Conservation (phyloP, 768 basidiomycete species). For the Leccinellum luteum region DNA sequence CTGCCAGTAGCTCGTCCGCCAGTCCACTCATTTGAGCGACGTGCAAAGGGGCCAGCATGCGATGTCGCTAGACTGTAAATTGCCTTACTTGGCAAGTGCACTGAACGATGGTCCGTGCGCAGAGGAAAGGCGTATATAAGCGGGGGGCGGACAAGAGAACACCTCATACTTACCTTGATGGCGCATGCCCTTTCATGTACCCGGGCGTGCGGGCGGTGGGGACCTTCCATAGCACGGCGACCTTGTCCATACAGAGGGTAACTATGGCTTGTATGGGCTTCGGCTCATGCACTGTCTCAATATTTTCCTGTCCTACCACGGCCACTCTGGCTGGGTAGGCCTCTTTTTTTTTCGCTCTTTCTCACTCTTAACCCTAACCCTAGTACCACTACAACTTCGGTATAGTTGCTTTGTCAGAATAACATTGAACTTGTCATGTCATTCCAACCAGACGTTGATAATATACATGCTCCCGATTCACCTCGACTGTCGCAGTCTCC, state of each 20-base stretch:
- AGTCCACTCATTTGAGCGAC: conserved; percentile 62
- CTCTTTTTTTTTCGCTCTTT: conserved; percentile 17
- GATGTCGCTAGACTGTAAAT: background rate
- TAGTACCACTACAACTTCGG: conserved; percentile 1
- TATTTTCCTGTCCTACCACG: conserved; percentile 73
- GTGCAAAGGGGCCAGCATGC: background rate
- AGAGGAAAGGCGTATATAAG: conserved; percentile 5
- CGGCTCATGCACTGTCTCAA: conserved; percentile 76
- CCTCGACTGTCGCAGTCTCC: conserved; percentile 75
- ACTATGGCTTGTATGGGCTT: conserved; percentile 51
- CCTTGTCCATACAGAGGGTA: conserved; percentile 49
- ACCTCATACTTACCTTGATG: conserved; percentile 65
- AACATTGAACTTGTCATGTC: too few species aligned
- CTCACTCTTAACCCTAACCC: conserved; percentile 31
- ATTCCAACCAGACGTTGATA: background rate
- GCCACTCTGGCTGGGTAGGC: conserved; percentile 45
- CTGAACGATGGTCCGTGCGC: conserved; percentile 18
- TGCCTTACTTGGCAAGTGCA: conserved; percentile 9
- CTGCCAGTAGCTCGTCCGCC: conserved; percentile 90
- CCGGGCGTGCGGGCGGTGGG: conserved; percentile 55
- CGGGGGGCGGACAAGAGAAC: fast-evolving
- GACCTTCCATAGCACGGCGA: conserved; percentile 54
- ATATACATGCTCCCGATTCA: conserved; percentile 38
- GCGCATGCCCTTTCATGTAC: conserved; percentile 51
- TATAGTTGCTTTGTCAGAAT: too few species aligned